Evolutionary conservation across 1,284 basidiomycete genomes (phyloP).

Genomic region (Tylopilus sp.): DNA sequence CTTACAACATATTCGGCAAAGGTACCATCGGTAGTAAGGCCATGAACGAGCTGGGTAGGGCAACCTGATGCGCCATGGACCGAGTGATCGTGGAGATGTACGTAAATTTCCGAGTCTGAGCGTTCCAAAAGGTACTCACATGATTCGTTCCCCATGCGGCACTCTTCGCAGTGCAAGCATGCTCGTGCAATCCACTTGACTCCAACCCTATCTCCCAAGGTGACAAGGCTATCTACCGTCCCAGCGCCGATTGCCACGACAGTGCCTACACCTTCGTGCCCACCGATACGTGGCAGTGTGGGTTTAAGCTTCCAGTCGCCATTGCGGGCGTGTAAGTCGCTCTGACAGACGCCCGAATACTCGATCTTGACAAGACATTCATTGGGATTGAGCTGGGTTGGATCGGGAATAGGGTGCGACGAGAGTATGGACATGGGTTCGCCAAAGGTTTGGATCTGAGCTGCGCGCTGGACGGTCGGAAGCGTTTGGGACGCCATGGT

Average conservation of each 20-base stretch:
- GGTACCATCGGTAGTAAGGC: conserved; percentile 69
- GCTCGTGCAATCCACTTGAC: conserved; percentile 79
- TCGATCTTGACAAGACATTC: conserved; percentile 77
- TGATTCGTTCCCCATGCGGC: conserved; percentile 65
- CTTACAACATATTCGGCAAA: conserved; percentile 60
- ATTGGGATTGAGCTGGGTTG: conserved; percentile 68
- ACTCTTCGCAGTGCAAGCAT: conserved; percentile 73
- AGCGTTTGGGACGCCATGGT: conserved; percentile 32
- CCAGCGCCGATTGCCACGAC: conserved; percentile 75
- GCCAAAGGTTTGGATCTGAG: conserved; percentile 54
- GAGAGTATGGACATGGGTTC: conserved; percentile 48
- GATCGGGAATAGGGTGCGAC: conserved; percentile 64
- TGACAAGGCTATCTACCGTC: conserved; percentile 55
- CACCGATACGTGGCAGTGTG: conserved; percentile 72
- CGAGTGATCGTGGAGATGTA: neutral
- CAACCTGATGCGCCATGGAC: conserved; percentile 44
- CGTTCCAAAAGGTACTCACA: conserved; percentile 45
- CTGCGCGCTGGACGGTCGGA: conserved; percentile 61
- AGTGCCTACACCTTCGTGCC: conserved; percentile 72
- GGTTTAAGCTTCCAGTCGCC: conserved; percentile 65
- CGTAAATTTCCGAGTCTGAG: neutral
- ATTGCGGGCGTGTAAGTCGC: conserved; percentile 70
- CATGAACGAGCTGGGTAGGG: conserved; percentile 56
- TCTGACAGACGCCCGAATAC: conserved; percentile 74
- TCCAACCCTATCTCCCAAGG: conserved; percentile 76